Evolutionary conservation across 305 asterid species (phyloP), one percentile per base, ranked within the genome.

Genomic region (Fraxinus nigra): DNA sequence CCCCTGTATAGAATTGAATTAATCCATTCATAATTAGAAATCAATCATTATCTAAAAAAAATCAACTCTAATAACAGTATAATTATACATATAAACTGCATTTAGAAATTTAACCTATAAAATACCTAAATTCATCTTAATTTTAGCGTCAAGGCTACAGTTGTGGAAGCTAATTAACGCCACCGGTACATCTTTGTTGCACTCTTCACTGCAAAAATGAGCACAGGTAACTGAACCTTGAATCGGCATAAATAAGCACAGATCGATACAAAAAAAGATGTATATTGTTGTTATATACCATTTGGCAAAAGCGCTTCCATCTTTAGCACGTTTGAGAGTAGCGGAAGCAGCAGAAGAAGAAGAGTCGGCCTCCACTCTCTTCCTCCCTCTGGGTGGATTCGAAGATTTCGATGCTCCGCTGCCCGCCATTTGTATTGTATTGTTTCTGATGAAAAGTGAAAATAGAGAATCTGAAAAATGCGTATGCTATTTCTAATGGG

Each of bases 271-370:
- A 1, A 24, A 0, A 1, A 34, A 56, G 26, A n/a, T 2, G 0
- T 10, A 20, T 37, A 7, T n/a, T 0, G 7, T 4, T 0, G 20
- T 22, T 6, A 56, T 37, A 65, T 83, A 95, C 98, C 99, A 92
- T 83, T 86, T 90, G 80, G 97, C 89, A 65, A 95, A 95, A 75
- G 98, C 99, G n/a, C 97, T 92, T 75, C 97, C 97, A 24, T 95
- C 90, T 81, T 82, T 93, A 37, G 99, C 99, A 14, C 98, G 96
- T 20, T 92, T 92, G 87, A 92, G 94, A 67, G 89, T 74, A 38
- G 87, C 28, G 33, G 89, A 28, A 5, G 87, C 7, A 0, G 90
- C 8, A 22, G 76, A 10, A 33, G 89, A 73, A 4, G 82, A 72
- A 30, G 92, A 87, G 20, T 90, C 93, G 14, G 86, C 95, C 81